Evolutionary conservation across 345 rosid species (phyloP), one percentile per base, ranked within the genome.

Genomic region (Mangifera indica): DNA sequence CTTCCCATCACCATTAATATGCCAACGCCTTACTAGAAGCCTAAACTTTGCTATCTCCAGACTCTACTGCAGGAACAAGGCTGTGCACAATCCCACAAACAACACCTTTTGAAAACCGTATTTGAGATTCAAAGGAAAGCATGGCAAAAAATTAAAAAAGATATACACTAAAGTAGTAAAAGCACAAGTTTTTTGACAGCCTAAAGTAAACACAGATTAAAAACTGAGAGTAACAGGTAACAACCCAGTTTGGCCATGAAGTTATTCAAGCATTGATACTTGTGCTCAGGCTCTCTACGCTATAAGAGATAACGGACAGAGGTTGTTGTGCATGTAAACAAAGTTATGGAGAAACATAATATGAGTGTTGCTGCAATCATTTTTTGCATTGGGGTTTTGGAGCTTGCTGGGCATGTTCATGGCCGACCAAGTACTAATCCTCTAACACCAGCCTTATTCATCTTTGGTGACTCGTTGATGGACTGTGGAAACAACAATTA

Each of bases 401-500:
- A 60, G 64, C 67, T 78, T 66, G 37, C 74, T 52, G 69, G 21
- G 78, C 24, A 32, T 62, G 73, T 48, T 72, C 29, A 65, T 73
- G 73, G 75, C 25, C 72, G 63, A 68, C 32, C 77, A 17, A 65
- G 64, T 24, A 60, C 4, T 21, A 14, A 55, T 63, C 78, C 79
- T 63, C 80, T 72, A 52, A 72, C 80, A 60, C 85, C 82, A 8
- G 84, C 81, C 9, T 75, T 70, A 66, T 81, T 81, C 59, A 58
- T 81, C 37, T 81, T 83, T 64, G 87, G 82, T 9, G 84, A 81
- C 34, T 79, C 81, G 1, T 72, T 79, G 54, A 73, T 76, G 26
- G 81, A 81, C 25, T 49, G 71, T 79, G 87, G 84, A 49, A 84
- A 79, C 79, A 81, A 77, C 75, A 81, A 84, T 60, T 84, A 74